A percentile compares a stretch with the other conserved stretches of the same genome.
Conservation (phyloP, 768 basidiomycete species). For the Pleurotus sapidus region DNA sequence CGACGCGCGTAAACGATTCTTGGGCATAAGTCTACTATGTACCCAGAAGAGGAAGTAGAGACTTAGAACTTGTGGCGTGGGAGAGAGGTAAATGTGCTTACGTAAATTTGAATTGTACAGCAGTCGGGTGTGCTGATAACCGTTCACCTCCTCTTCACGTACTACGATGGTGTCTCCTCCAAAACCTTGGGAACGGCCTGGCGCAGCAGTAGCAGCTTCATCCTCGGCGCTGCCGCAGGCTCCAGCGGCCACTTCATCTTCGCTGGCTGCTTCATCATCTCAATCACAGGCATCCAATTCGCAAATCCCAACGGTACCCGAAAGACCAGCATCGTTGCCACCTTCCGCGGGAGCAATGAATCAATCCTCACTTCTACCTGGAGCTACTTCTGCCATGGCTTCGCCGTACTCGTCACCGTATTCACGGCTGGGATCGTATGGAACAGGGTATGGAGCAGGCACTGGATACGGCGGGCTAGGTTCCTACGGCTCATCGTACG, state of each 20-base stretch:
- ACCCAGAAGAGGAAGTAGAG: too few species aligned
- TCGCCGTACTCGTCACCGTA: constrained; percentile 51
- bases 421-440: constrained; percentile 34
- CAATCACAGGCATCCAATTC: constrained; percentile 21
- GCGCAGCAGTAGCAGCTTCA: constrained; percentile 32
- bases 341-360: constrained; percentile 24
- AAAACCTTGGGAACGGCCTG: constrained; percentile 83
- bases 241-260: constrained; percentile 21
- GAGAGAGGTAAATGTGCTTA: too few species aligned
- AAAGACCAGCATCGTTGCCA: constrained; percentile 56
- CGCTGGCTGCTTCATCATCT: constrained; percentile 11
- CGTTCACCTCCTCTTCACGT: constrained; percentile 1
- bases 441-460: constrained; percentile 25
- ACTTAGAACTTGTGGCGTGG: too few species aligned
- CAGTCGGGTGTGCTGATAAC: neutral
- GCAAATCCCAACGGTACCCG: constrained; percentile 49
- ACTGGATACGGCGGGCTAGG: constrained; percentile 22
- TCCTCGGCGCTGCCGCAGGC: constrained; percentile 22
- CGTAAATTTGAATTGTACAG: too few species aligned
- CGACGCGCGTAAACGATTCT: too few species aligned
- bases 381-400: constrained; percentile 25
- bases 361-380: constrained; percentile 30
- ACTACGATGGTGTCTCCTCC: constrained; percentile 76
- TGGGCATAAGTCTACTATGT: too few species aligned
- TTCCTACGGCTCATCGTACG: constrained; percentile 23